Evolutionary conservation across 176 grass and related monocot species (phyloP), one percentile per base, ranked within the genome.

Genomic region (Juncus inflexus): DNA sequence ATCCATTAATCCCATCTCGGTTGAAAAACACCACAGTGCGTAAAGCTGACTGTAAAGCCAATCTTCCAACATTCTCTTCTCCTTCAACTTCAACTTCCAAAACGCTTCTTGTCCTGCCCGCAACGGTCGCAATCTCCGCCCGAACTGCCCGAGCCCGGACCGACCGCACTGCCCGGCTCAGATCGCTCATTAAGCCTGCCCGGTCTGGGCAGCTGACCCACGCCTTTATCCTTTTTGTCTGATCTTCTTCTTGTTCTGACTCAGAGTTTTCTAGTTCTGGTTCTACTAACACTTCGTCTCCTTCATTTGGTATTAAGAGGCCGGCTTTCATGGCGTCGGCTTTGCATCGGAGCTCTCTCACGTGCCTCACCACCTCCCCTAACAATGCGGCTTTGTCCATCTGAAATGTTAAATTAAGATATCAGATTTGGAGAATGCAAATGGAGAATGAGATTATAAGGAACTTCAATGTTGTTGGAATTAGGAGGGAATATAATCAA

Each of bases 321-420:
- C 85, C 83, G 16, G 81, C 80, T 19, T 69, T 75, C 63, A 77
- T 78, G 3, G 40, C 76, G 42, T 86, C 87, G 12, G 79, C 88
- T 47, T 67, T 74, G 52, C 68, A 68, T 10, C 77, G 67, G 14
- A 96, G 86, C 84, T 96, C 87, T 51, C 87, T 77, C 65, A 96
- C 91, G 64, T 90, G 74, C 73, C 87, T 70, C 65, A 96, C 91
- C 79, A 96, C 88, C 94, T 99, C 88, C 12, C 94, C 94, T 40
- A 99, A 80, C 75, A 99, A 14, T 52, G 88, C 88, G 61, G 94
- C 94, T 74, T 99, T 99, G 80, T 99, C 94, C 94, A 99, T 84
- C 94, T 99, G 70, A 71, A 64, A 35, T 9, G 0, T 19, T 61
- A 4, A 19, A 36, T 36, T 36, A 5, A 19, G 13, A 36, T 36